Evolutionary conservation across 345 rosid species (phyloP).

Genomic region (Salix purpurea): DNA sequence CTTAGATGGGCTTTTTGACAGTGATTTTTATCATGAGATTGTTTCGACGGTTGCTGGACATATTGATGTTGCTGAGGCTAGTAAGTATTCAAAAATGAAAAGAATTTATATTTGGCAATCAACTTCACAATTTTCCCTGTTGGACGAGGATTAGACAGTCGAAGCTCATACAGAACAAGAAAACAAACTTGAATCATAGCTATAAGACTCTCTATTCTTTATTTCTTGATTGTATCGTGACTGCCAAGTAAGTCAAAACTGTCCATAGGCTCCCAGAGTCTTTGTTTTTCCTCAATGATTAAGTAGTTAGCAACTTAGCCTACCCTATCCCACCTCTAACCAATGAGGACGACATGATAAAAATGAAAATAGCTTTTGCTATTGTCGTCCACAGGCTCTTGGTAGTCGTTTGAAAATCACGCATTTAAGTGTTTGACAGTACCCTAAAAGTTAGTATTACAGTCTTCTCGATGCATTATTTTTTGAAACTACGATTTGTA

Average conservation of each 20-base stretch:
- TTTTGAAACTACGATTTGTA: no score
- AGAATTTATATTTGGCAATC: not conserved
- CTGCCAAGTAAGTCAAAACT: not conserved
- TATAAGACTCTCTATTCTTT: not conserved
- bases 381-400: no score
- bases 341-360: no score
- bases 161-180: not conserved
- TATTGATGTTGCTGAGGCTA: slow-evolving; percentile 43
- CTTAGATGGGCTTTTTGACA: slow-evolving; percentile 87
- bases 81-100: slow-evolving; percentile 24
- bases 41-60: slow-evolving; percentile 42
- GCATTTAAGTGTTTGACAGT: no score
- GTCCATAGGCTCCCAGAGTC: not conserved
- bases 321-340: no score
- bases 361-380: no score
- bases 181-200: not conserved
- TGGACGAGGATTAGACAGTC: not conserved
- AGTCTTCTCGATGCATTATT: no score
- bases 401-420: no score
- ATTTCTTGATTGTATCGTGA: not conserved
- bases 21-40: slow-evolving; percentile 71
- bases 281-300: no score
- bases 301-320: no score
- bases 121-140: slow-evolving; percentile 6
- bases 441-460: no score